These are phyloP conservation scores for Trichoderma asperellum DNA, from an alignment of 2,329 filamentous ascomycete genomes.

Conservation along the genomic window DNA sequence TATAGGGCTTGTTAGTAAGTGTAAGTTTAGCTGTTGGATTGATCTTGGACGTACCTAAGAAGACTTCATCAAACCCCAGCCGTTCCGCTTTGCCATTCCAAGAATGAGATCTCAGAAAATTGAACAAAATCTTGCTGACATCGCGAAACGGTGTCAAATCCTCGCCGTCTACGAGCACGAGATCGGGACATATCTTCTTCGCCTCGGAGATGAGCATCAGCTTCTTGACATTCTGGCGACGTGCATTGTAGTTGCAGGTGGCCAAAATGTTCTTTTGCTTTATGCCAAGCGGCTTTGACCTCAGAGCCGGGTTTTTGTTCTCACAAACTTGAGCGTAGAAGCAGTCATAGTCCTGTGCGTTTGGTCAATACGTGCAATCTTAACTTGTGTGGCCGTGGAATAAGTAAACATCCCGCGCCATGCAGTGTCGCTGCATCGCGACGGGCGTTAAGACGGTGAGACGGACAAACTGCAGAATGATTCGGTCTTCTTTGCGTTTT, in stretches of 20 bases:
- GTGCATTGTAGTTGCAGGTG: constrained; percentile 92
- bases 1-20: constrained; percentile 28
- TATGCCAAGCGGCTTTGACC: constrained; percentile 74
- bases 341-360: constrained; percentile 74
- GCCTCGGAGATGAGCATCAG: constrained; percentile 85
- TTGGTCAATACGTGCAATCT: constrained; percentile 24
- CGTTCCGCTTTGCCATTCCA: constrained; percentile 81
- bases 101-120: constrained; percentile 70
- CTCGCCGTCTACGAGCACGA: constrained; percentile 85
- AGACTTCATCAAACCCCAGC: constrained; percentile 88
- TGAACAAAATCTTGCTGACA: constrained; percentile 79
- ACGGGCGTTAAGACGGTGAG: constrained; percentile 12
- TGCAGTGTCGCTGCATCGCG: not conserved
- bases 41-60: constrained; percentile 46
- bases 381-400: not conserved
- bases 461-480: constrained; percentile 82
- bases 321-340: constrained; percentile 95
- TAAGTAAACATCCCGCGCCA: not conserved
- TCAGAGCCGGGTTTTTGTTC: constrained; percentile 74
- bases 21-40: not conserved
- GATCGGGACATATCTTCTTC: constrained; percentile 76
- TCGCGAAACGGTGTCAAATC: constrained; percentile 84
- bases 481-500: constrained; percentile 62
- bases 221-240: constrained; percentile 74
- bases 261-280: constrained; percentile 93